phyloP scores from a whole-genome alignment of 495 filamentous ascomycete genomes.

The Pyrenula aspistea region DNA sequence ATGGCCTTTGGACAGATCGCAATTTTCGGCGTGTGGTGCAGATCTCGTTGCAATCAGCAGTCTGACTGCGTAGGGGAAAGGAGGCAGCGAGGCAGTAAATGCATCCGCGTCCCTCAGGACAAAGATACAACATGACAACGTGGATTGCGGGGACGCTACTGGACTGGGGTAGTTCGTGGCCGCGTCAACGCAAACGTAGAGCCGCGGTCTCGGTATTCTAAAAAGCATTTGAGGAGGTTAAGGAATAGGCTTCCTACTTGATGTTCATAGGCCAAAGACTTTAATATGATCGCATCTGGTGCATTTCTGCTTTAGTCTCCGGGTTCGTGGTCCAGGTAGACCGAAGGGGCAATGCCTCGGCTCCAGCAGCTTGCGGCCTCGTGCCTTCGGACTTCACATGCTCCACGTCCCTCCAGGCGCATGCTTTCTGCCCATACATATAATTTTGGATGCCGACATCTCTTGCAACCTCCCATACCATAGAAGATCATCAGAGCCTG shows the following conservation, averaged over 20 bases:
- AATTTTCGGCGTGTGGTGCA: too few relatives aligned
- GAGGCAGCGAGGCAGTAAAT: too few relatives aligned
- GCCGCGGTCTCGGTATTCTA: not conserved
- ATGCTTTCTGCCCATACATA: not conserved
- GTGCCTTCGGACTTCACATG: constrained; percentile 11
- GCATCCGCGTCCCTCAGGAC: too few relatives aligned
- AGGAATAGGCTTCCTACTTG: not conserved
- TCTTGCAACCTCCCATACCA: not conserved
- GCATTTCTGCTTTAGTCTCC: not conserved
- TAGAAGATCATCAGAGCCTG: too few relatives aligned
- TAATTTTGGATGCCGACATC: not conserved
- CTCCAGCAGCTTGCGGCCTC: not conserved
- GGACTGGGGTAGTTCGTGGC: too few relatives aligned
- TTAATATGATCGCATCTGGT: not conserved
- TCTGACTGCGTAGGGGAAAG: too few relatives aligned
- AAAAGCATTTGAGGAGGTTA: not conserved
- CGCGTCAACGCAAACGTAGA: not conserved
- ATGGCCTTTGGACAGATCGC: too few relatives aligned
- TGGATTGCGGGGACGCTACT: too few relatives aligned
- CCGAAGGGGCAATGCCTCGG: not conserved
- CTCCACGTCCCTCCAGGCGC: constrained; percentile 6
- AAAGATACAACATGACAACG: too few relatives aligned
- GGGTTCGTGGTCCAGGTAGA: not conserved
- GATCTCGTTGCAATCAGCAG: too few relatives aligned
- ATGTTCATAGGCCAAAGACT: not conserved